Evolutionary conservation across 345 rosid genomes (phyloP).

Genomic region (Lenwebbia sp.): DNA sequence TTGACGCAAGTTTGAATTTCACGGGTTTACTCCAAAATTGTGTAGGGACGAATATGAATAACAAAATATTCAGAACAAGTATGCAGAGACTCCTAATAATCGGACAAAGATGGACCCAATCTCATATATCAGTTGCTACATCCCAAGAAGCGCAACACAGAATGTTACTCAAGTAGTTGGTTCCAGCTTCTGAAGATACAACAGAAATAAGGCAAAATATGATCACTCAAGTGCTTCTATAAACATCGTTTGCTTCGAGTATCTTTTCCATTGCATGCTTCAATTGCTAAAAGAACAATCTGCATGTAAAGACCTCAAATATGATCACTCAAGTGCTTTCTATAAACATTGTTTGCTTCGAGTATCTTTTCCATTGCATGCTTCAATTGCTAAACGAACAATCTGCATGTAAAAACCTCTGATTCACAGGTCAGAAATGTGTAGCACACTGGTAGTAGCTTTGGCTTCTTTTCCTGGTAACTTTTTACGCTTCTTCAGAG

Average conservation of each 20-base stretch:
- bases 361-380: not conserved
- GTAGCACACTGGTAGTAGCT: constrained; percentile 16
- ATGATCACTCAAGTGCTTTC: not conserved
- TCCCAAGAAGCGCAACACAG: not conserved
- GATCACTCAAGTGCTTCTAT: not conserved
- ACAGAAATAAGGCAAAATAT: not conserved
- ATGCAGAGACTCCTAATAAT: not conserved
- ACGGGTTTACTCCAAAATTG: not conserved
- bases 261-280: not conserved
- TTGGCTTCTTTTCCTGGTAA: constrained; percentile 36
- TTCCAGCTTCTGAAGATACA: not conserved
- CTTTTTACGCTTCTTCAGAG: constrained; percentile 70
- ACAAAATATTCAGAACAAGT: not conserved
- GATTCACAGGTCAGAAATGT: constrained; percentile 14
- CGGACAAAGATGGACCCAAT: not conserved
- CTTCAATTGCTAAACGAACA: not conserved
- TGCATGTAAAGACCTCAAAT: not conserved
- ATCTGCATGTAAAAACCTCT: not conserved
- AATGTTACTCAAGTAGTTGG: not conserved
- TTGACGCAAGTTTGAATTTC: not conserved
- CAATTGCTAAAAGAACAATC: not conserved
- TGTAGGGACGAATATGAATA: not conserved
- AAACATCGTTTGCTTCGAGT: not conserved
- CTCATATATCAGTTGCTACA: not conserved
- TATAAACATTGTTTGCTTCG: not conserved